phyloP scores from a whole-genome alignment of 2,329 filamentous ascomycete genomes.

The Cercospora nicotianae region DNA sequence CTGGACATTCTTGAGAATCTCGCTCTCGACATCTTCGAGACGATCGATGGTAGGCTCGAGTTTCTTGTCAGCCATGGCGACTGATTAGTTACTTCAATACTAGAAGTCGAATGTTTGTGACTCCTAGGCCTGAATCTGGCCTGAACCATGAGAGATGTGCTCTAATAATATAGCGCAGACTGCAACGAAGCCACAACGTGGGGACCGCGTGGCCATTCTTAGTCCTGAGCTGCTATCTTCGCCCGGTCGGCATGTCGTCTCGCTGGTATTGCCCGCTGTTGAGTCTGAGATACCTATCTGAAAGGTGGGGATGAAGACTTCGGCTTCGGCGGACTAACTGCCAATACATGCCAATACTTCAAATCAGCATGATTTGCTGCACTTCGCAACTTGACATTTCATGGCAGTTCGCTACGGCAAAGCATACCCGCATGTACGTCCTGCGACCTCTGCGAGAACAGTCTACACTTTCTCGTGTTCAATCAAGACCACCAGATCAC shows the following conservation, averaged over 20 bases:
- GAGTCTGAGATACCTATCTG: background rate
- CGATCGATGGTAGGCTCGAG: slow-evolving; percentile 12
- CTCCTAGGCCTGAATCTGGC: background rate
- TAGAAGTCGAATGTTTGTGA: background rate
- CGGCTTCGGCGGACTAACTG: background rate
- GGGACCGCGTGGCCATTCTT: background rate
- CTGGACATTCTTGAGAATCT: background rate
- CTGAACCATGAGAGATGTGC: background rate
- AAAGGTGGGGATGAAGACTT: background rate
- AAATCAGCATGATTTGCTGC: background rate
- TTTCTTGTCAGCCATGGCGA: slow-evolving; percentile 15
- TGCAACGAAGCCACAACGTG: background rate
- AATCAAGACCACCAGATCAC: background rate
- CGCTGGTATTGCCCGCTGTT: background rate
- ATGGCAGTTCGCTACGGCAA: background rate
- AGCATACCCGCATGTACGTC: background rate
- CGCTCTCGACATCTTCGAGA: slow-evolving; percentile 16
- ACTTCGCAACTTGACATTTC: background rate
- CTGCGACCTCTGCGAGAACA: background rate
- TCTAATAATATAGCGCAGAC: background rate
- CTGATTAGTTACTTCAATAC: background rate
- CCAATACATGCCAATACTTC: background rate
- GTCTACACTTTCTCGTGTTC: too few relatives aligned
- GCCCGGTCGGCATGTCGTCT: background rate
- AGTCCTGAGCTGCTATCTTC: background rate